phyloP scores from a whole-genome alignment of 116 monocot species.

The Cymodocea nodosa region DNA sequence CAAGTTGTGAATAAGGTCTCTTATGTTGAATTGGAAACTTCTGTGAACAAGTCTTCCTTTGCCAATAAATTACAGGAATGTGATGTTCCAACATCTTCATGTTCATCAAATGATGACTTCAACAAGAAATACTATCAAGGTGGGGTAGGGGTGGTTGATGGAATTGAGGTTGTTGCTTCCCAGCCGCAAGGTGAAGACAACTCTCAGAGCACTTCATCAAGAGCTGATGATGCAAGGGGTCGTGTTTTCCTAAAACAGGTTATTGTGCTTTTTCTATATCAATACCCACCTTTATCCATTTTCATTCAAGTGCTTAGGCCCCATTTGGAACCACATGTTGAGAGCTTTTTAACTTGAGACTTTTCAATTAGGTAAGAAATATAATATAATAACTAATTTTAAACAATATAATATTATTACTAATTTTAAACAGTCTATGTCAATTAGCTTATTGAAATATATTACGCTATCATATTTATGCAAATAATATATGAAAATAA shows the following conservation, averaged over 20 bases:
- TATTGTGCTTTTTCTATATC: conserved; percentile 10
- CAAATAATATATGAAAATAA: too few relatives aligned
- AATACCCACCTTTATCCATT: not conserved
- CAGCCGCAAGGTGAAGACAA: conserved; percentile 11
- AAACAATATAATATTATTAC: too few relatives aligned
- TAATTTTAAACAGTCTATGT: too few relatives aligned
- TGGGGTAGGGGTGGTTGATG: conserved; percentile 3
- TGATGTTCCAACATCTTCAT: not conserved
- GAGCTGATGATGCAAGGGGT: conserved; percentile 26
- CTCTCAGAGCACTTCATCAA: not conserved
- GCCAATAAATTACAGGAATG: not conserved
- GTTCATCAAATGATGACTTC: conserved; percentile 11
- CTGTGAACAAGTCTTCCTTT: not conserved
- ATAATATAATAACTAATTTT: too few relatives aligned
- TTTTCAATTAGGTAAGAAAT: too few relatives aligned
- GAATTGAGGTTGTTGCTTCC: conserved; percentile 4
- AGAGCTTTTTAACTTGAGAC: not conserved
- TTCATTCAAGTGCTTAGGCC: not conserved
- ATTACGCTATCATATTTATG: too few relatives aligned
- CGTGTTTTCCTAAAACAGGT: conserved; percentile 69
- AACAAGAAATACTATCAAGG: conserved; percentile 5
- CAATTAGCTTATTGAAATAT: too few relatives aligned
- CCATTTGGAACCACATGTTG: not conserved
- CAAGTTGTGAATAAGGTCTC: conserved; percentile 3
- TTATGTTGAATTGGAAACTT: not conserved